Evolutionary conservation across 441 rosid species (phyloP).

Genomic region (Gossypium aridum): DNA sequence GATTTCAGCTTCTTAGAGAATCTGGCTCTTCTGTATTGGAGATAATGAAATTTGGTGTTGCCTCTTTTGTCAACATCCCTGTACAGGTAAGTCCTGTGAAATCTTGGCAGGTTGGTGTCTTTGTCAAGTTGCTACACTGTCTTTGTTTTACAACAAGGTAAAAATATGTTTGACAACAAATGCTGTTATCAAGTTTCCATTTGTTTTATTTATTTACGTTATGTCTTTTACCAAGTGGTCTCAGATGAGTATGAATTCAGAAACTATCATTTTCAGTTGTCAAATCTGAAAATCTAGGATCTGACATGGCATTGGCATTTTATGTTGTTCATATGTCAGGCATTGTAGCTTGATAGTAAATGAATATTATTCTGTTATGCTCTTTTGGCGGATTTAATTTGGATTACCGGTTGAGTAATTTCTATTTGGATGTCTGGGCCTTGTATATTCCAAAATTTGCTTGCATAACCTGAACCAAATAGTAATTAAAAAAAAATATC

Average conservation of each 20-base stretch:
- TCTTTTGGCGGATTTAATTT: not conserved
- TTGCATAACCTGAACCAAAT: not conserved
- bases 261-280: not conserved
- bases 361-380: not conserved
- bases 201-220: not conserved
- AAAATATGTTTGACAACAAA: not conserved
- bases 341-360: slow-evolving; percentile 1
- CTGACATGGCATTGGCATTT: slow-evolving; percentile 2
- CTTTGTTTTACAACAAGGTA: not conserved
- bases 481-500: not conserved
- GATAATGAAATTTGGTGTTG: slow-evolving; percentile 75
- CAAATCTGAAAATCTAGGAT: slow-evolving; percentile 1
- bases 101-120: slow-evolving; percentile 14
- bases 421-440: not conserved
- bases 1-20: slow-evolving; percentile 85
- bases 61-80: slow-evolving; percentile 72
- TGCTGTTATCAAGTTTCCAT: not conserved
- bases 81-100: slow-evolving; percentile 52
- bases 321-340: not conserved
- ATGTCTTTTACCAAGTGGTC: slow-evolving; percentile 4
- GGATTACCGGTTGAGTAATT: not conserved
- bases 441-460: not conserved
- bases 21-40: slow-evolving; percentile 75
- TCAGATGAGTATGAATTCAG: slow-evolving; percentile 3
- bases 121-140: slow-evolving; percentile 6